Percentiles rank a stretch among this genome's conserved stretches.
These are phyloP conservation scores for Porcisia deanei DNA, from an alignment of 208 protist species.

Conservation along the genomic window DNA sequence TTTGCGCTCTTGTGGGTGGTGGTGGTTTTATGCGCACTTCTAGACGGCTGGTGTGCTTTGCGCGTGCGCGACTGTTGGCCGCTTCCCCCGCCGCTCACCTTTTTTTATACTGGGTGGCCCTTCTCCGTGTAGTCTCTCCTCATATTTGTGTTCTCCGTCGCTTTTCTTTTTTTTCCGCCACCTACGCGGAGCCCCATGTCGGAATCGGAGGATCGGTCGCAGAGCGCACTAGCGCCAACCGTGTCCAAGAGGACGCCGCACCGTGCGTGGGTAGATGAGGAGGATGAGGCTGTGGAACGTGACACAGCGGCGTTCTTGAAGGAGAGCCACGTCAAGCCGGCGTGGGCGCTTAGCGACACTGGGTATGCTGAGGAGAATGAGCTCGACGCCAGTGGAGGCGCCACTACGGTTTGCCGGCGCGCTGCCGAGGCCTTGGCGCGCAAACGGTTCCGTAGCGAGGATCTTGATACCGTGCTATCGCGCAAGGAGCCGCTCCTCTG, in stretches of 20 bases:
- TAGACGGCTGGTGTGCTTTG: background rate
- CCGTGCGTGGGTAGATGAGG: constrained; percentile 73
- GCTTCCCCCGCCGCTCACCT: background rate
- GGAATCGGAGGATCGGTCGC: background rate
- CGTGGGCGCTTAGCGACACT: constrained; percentile 60
- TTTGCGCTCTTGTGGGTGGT: no score
- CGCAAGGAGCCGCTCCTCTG: constrained; percentile 75
- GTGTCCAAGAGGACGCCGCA: constrained; percentile 1
- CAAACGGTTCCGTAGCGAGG: constrained; percentile 80
- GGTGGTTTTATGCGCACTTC: background rate
- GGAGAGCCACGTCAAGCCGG: constrained; percentile 39
- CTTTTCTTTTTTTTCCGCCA: constrained; percentile 2
- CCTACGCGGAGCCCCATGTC: constrained; percentile 12
- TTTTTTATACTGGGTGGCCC: background rate
- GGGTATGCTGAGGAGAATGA: constrained; percentile 20
- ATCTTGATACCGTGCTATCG: constrained; percentile 73
- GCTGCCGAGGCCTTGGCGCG: constrained; percentile 15
- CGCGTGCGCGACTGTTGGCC: background rate
- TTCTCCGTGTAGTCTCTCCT: background rate
- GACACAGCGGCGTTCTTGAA: constrained; percentile 47
- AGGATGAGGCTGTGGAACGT: constrained; percentile 35
- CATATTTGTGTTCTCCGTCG: background rate
- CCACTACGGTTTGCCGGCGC: constrained; percentile 8
- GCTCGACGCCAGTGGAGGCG: background rate
- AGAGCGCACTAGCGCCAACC: background rate